A percentile compares a stretch with the other conserved stretches of the same genome.
phyloP scores from a whole-genome alignment of 2,329 filamentous ascomycete species.

The Phaeoacremonium minimum region DNA sequence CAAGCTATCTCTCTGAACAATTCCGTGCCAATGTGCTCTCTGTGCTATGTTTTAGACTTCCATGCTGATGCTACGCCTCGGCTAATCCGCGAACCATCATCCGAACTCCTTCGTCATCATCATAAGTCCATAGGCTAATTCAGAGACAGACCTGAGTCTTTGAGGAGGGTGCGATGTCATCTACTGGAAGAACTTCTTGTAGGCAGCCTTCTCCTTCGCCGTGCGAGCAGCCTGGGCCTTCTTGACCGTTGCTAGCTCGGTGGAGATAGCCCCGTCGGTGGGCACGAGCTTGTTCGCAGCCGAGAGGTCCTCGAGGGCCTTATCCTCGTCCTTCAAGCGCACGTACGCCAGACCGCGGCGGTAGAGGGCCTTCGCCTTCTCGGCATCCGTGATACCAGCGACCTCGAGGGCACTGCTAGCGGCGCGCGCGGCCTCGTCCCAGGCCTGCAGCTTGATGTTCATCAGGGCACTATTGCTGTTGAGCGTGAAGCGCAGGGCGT shows the following conservation, averaged over 20 bases:
- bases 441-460: slow-evolving; percentile 73
- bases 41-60: too few species aligned
- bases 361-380: slow-evolving; percentile 87
- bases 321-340: slow-evolving; percentile 79
- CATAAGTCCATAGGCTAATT: neutral
- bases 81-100: too few species aligned
- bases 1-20: too few species aligned
- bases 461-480: slow-evolving; percentile 87
- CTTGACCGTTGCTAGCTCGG: slow-evolving; percentile 76
- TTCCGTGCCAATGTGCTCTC: too few species aligned
- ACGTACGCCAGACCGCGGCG: slow-evolving; percentile 73
- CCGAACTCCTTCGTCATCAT: neutral
- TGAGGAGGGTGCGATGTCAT: too few species aligned
- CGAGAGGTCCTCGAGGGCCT: slow-evolving; percentile 69
- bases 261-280: slow-evolving; percentile 67
- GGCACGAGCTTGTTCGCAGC: slow-evolving; percentile 73
- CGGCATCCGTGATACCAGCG: slow-evolving; percentile 61
- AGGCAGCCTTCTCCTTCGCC: slow-evolving; percentile 88
- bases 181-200: slow-evolving; percentile 82
- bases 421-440: slow-evolving; percentile 63
- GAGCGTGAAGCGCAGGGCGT: slow-evolving; percentile 74
- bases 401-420: slow-evolving; percentile 72
- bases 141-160: slow-evolving; percentile 1
- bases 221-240: slow-evolving; percentile 66
- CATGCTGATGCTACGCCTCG: too few species aligned